Evolutionary conservation across 768 basidiomycete species (phyloP), one percentile per base, ranked within the genome.

Genomic region (Auriculariales sp.): DNA sequence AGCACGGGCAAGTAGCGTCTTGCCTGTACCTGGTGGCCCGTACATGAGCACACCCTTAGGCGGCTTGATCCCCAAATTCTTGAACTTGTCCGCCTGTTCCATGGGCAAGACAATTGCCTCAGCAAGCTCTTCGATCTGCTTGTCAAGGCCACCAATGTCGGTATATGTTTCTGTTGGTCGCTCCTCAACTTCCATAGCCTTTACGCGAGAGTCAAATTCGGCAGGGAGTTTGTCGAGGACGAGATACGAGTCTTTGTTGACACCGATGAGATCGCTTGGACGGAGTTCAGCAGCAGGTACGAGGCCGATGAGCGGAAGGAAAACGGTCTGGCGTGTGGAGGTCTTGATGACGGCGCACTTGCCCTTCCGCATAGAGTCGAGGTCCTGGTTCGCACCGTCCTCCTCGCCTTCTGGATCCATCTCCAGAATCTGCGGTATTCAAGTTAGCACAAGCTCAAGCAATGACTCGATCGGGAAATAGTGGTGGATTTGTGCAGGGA

Each of bases 301-400:
- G 50, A 99, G 87, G 52, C 95, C 95, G 56, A 98, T 93, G 60
- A 99, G 78, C 12, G 95, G 95, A 12, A 99, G 79, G 72, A 99
- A 99, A 35, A 99, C 91, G 42, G 95, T 98, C 69, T 95, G 95
- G 52, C 95, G 83, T 6, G 94, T 98, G 1, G 92, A 93, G 3
- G 95, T 98, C 69, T 99, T 99, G 71, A 98, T 92, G 48, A 98
- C 94, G 14, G 95, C 95, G 58, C 91, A 95, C 72, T 98, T 95
- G 25, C 91, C 91, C 69, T 89, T 90, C 57, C 90, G 88, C 76
- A 87, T 87, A n/a, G 85, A 87, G 62, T 95, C 88, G 46, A 93
- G 71, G 65, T 98, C 93, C 60, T 87, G 85, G 59, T 86, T 88
- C n/a, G 91, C 92, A 46, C 95, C 95, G 54, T 92, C 87, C 60